Evolutionary conservation across 768 basidiomycete genomes (phyloP).

Genomic region (Lentinula detonsa): DNA sequence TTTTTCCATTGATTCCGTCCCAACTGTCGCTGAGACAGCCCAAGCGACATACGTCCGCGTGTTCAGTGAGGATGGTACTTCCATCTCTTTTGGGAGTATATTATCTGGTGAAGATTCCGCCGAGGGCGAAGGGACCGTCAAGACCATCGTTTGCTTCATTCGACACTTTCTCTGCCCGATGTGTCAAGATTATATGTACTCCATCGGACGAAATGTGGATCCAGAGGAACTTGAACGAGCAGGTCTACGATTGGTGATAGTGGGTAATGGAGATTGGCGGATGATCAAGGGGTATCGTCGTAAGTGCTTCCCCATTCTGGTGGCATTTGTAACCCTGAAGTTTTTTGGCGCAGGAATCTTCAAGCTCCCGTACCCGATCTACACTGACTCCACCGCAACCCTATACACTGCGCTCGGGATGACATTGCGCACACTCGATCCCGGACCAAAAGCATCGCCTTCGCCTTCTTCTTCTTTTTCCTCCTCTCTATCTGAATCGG

Average conservation of each 20-base stretch:
- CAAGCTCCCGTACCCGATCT: constrained; percentile 54
- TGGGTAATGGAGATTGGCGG: constrained; percentile 58
- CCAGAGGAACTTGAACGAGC: constrained; percentile 39
- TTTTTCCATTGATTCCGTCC: constrained; percentile 9
- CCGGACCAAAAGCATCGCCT: constrained; percentile 21
- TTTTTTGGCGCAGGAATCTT: constrained; percentile 41
- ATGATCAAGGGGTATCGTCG: constrained; percentile 57
- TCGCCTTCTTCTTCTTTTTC: not conserved
- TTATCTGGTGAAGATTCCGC: constrained; percentile 5
- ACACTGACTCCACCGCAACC: constrained; percentile 53
- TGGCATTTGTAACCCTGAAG: not conserved
- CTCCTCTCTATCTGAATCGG: not conserved
- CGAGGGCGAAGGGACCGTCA: constrained; percentile 8
- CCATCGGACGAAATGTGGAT: constrained; percentile 44
- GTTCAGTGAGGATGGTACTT: constrained; percentile 46
- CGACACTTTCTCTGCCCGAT: constrained; percentile 64
- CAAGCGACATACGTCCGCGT: constrained; percentile 42
- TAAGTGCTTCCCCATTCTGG: not conserved
- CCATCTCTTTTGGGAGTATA: constrained; percentile 49
- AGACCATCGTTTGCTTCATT: constrained; percentile 62
- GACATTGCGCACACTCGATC: constrained; percentile 19
- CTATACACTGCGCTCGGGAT: constrained; percentile 62
- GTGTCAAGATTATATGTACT: constrained; percentile 68
- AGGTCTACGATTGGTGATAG: constrained; percentile 51
- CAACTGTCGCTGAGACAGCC: constrained; percentile 10